Evolutionary conservation across 2,329 filamentous ascomycete species (phyloP).

Genomic region (Chalara sp.): DNA sequence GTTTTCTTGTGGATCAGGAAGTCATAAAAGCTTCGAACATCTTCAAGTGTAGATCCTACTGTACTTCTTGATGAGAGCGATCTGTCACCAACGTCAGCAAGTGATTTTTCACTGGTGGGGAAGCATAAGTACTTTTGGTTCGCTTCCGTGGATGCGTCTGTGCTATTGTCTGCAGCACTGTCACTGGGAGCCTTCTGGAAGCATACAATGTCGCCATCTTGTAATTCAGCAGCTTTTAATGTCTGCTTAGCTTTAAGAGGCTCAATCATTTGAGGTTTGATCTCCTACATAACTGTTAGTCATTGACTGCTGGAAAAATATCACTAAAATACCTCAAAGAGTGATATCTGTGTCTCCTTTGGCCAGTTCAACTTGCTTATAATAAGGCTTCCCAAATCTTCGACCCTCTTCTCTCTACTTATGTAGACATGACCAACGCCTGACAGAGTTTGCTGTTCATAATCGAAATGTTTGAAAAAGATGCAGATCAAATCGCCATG

Average conservation of each 20-base stretch:
- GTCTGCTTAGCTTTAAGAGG: constrained; percentile 86
- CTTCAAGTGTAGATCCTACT: constrained; percentile 44
- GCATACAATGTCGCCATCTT: constrained; percentile 94
- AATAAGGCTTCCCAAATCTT: constrained; percentile 74
- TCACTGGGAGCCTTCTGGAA: constrained; percentile 59
- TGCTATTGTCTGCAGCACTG: too few relatives aligned
- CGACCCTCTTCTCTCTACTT: constrained; percentile 78
- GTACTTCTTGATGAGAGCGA: constrained; percentile 8
- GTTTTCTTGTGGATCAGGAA: constrained; percentile 79
- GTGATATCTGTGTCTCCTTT: constrained; percentile 58
- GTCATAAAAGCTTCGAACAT: constrained; percentile 86
- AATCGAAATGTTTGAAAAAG: constrained; percentile 89
- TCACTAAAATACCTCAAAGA: constrained; percentile 61
- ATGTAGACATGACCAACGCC: constrained; percentile 85
- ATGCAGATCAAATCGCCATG: constrained; percentile 63
- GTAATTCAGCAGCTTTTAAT: constrained; percentile 84
- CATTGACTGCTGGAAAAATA: neutral
- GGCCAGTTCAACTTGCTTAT: constrained; percentile 81
- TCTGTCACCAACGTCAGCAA: constrained; percentile 14
- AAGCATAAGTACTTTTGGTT: constrained; percentile 17
- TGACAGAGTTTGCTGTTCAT: constrained; percentile 63
- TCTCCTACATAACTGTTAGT: constrained; percentile 52
- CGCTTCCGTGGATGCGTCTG: constrained; percentile 7
- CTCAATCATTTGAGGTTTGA: constrained; percentile 97
- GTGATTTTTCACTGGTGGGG: constrained; percentile 1